Conservation (phyloP, 2,329 filamentous ascomycete species). For the Alternaria panax region DNA sequence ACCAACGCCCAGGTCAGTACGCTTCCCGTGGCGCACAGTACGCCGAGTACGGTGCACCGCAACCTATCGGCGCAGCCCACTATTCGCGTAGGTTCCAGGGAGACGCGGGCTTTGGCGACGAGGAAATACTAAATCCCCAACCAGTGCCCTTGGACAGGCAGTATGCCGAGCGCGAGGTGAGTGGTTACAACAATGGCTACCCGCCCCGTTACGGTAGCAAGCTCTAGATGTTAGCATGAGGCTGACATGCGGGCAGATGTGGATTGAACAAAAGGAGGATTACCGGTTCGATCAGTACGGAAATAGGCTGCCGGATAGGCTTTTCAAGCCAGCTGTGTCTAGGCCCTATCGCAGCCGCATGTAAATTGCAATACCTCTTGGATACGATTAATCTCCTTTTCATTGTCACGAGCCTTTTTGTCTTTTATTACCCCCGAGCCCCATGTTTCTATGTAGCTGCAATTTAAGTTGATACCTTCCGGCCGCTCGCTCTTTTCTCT, state of each 20-base stretch:
- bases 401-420: conserved; percentile 18
- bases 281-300: conserved; percentile 47
- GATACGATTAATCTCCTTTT: conserved; percentile 13
- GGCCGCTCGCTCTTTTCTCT: not conserved
- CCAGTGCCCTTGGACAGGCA: conserved; percentile 42
- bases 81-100: conserved; percentile 45
- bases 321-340: conserved; percentile 34
- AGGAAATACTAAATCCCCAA: conserved; percentile 48
- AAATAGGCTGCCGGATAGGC: conserved; percentile 43
- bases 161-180: conserved; percentile 45
- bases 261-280: conserved; percentile 49
- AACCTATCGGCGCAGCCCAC: conserved; percentile 38
- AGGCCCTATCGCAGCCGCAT: conserved; percentile 38
- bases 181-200: conserved; percentile 22
- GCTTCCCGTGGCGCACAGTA: conserved; percentile 34
- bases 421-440: conserved; percentile 8
- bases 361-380: conserved; percentile 25
- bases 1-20: conserved; percentile 21
- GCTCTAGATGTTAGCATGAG: conserved; percentile 16
- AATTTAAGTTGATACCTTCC: conserved; percentile 22
- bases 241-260: conserved; percentile 34
- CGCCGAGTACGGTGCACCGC: conserved; percentile 43
- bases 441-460: conserved; percentile 17
- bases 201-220: conserved; percentile 18
- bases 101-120: conserved; percentile 48